These are phyloP conservation scores for Psidium friedrichsthalianum DNA, from an alignment of 345 rosid genomes.

Conservation along the genomic window DNA sequence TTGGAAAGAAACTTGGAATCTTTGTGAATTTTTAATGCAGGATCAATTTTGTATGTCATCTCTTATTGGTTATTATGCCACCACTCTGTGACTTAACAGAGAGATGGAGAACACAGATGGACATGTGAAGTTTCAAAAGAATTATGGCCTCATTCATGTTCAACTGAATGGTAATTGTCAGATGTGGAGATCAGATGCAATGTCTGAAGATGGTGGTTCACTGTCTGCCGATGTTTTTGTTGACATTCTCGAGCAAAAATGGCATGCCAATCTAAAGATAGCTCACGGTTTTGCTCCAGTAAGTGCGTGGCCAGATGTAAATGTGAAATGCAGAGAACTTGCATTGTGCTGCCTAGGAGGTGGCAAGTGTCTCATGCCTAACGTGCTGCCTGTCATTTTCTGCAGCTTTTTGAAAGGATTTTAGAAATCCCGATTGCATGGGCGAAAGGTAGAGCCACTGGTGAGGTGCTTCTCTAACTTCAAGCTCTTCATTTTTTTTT, in stretches of 20 bases:
- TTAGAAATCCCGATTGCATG: slow-evolving; percentile 82
- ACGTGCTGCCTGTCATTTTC: neutral
- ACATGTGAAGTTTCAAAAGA: slow-evolving; percentile 83
- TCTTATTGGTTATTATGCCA: neutral
- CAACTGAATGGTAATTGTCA: slow-evolving; percentile 81
- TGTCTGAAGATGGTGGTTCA: slow-evolving; percentile 88
- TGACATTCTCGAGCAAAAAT: slow-evolving; percentile 67
- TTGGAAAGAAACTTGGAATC: neutral
- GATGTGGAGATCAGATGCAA: slow-evolving; percentile 73
- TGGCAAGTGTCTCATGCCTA: neutral
- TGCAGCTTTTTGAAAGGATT: slow-evolving; percentile 87
- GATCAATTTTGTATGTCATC: neutral
- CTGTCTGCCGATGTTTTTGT: slow-evolving; percentile 87
- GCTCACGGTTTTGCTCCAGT: slow-evolving; percentile 89
- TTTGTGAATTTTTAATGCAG: neutral
- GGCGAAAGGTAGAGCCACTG: slow-evolving; percentile 94
- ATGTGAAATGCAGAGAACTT: neutral
- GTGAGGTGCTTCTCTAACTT: slow-evolving; percentile 96
- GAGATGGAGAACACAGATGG: slow-evolving; percentile 81
- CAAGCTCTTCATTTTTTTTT: neutral
- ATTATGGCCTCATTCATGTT: slow-evolving; percentile 66
- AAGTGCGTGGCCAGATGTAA: slow-evolving; percentile 17
- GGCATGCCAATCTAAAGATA: slow-evolving; percentile 89
- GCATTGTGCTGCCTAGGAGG: neutral
- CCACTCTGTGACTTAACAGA: slow-evolving; percentile 16